phyloP scores from a whole-genome alignment of 176 grass and related monocot genomes.

The Triticum monococcum region DNA sequence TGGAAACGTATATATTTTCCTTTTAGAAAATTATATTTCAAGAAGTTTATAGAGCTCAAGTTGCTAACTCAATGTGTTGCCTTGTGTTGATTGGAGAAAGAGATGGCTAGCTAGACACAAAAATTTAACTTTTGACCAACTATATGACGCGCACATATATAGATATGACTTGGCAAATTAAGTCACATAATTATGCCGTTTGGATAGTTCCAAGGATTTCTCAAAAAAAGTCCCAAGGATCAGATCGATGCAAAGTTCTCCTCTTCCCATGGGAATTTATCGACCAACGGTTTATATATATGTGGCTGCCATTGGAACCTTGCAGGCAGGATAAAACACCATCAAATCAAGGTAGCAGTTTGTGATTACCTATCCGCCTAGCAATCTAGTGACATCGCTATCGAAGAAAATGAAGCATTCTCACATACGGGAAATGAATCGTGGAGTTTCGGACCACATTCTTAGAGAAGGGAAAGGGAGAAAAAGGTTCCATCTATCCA shows the following conservation, averaged over 20 bases:
- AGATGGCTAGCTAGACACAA: neutral
- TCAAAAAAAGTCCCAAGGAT: neutral
- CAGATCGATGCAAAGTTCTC: neutral
- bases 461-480: neutral
- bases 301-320: constrained; percentile 47
- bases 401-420: constrained; percentile 32
- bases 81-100: neutral
- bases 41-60: constrained; percentile 3
- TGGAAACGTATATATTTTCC: neutral
- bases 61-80: constrained; percentile 12
- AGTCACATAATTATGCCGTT: neutral
- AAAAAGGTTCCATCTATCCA: neutral
- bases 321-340: constrained; percentile 23
- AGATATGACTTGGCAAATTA: neutral
- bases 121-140: neutral
- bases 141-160: neutral
- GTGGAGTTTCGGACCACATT: constrained; percentile 36
- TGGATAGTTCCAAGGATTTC: neutral
- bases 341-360: constrained; percentile 52
- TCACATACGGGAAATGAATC: constrained; percentile 37
- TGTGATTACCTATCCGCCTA: constrained; percentile 35
- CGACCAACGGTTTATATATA: neutral
- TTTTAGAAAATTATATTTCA: neutral
- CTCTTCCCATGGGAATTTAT: neutral
- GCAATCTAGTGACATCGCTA: constrained; percentile 10